Evolutionary conservation across 805 yeast genomes (phyloP).

Genomic region (Sungouiozyma ichnusensis): DNA sequence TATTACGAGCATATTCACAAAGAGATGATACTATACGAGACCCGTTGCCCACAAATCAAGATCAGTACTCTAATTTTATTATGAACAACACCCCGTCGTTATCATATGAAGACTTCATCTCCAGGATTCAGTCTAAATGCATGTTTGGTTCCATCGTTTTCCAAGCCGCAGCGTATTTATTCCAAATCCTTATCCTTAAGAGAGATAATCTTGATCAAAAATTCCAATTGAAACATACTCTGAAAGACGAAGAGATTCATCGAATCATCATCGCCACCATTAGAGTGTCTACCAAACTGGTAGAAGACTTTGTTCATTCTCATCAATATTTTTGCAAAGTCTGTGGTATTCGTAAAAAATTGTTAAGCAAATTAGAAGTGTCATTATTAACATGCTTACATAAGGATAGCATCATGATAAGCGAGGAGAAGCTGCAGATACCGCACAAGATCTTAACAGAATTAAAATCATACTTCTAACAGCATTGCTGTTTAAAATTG

Average conservation of each 20-base stretch:
- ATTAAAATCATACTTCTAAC: slow-evolving; percentile 1
- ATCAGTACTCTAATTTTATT: slow-evolving; percentile 11
- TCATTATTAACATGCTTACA: slow-evolving; percentile 10
- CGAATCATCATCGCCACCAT: slow-evolving; percentile 35
- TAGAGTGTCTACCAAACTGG: slow-evolving; percentile 34
- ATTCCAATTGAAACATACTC: slow-evolving; percentile 18
- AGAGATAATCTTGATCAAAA: slow-evolving; percentile 9
- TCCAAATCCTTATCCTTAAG: slow-evolving; percentile 15
- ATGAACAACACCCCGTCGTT: slow-evolving; percentile 25
- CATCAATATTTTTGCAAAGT: slow-evolving; percentile 36
- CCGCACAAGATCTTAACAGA: slow-evolving; percentile 9
- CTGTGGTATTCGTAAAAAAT: slow-evolving; percentile 31
- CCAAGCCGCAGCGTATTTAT: slow-evolving; percentile 20
- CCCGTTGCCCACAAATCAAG: neutral
- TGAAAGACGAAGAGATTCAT: slow-evolving; percentile 33
- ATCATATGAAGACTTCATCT: slow-evolving; percentile 16
- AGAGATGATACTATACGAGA: slow-evolving; percentile 2
- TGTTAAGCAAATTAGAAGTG: slow-evolving; percentile 15
- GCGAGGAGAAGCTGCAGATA: slow-evolving; percentile 7
- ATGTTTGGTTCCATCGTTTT: slow-evolving; percentile 23
- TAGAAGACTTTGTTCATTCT: slow-evolving; percentile 35
- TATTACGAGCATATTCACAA: slow-evolving; percentile 8
- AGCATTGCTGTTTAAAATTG: too few species aligned
- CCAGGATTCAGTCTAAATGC: slow-evolving; percentile 23
- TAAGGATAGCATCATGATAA: slow-evolving; percentile 11